Evolutionary conservation across 1,284 basidiomycete genomes (phyloP).

Genomic region (Cutaneotrichosporon curvatum): DNA sequence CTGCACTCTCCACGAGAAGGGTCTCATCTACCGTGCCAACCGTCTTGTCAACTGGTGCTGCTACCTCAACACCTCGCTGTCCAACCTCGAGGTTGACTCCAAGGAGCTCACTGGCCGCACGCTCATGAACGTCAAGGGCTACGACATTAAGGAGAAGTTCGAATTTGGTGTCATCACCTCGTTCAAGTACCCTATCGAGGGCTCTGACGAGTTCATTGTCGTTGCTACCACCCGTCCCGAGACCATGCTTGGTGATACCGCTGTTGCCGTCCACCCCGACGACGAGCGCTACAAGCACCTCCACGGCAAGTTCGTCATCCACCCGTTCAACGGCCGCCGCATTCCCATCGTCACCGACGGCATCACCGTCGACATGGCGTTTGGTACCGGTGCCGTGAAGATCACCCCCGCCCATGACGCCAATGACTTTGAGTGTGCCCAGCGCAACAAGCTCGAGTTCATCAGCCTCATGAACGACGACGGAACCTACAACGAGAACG

Average conservation of each 20-base stretch:
- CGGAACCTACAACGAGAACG: constrained; percentile 89
- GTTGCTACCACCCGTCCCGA: constrained; percentile 98
- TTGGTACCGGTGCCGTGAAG: constrained; percentile 98
- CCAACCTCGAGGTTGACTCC: constrained; percentile 96
- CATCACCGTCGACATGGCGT: constrained; percentile 85
- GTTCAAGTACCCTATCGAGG: constrained; percentile 85
- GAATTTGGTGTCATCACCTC: constrained; percentile 96
- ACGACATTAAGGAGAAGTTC: constrained; percentile 87
- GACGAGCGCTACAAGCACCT: constrained; percentile 93
- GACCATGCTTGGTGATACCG: constrained; percentile 98
- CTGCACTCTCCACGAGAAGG: constrained; percentile 84
- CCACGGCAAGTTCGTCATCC: constrained; percentile 83
- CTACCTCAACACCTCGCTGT: constrained; percentile 88
- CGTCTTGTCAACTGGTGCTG: constrained; percentile 99
- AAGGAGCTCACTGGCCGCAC: constrained; percentile 85
- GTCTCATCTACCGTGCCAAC: constrained; percentile 91
- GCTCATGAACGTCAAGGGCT: constrained; percentile 84
- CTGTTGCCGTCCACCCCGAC: constrained; percentile 91
- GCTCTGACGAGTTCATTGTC: constrained; percentile 76
- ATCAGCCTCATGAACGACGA: constrained; percentile 97
- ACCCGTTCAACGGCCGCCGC: constrained; percentile 83
- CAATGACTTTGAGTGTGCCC: constrained; percentile 93
- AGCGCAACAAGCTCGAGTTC: constrained; percentile 82
- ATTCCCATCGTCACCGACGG: constrained; percentile 85
- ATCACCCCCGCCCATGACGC: constrained; percentile 99